These are phyloP conservation scores for Artemisia annua DNA, from an alignment of 129 eudicot species.

Conservation along the genomic window DNA sequence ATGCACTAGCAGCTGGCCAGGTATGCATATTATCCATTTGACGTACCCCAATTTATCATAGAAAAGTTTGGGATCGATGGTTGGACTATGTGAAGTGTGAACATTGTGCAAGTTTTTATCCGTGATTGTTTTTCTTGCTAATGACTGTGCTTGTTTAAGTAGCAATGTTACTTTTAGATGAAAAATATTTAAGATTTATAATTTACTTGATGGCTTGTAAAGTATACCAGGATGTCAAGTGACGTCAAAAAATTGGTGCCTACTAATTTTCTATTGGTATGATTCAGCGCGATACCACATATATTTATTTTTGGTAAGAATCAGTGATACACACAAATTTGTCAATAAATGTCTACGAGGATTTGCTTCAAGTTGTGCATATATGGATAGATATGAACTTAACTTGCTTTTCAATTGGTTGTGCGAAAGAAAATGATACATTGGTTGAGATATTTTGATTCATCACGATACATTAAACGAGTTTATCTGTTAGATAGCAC, in stretches of 20 bases:
- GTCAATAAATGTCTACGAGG: too few species aligned
- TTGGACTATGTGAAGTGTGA: too few species aligned
- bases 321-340: constrained; percentile 9
- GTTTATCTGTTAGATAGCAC: too few species aligned
- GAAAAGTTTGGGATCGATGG: too few species aligned
- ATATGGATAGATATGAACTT: constrained; percentile 1
- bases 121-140: too few species aligned
- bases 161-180: too few species aligned
- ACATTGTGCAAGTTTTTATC: too few species aligned
- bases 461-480: too few species aligned
- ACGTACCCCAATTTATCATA: too few species aligned
- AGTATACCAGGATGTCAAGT: constrained; percentile 13
- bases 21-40: constrained; percentile 35
- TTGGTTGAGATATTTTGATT: too few species aligned
- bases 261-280: background rate
- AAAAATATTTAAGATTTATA: too few species aligned
- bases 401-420: background rate
- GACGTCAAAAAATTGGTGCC: constrained; percentile 3
- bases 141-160: too few species aligned
- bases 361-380: constrained; percentile 6
- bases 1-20: constrained; percentile 65
- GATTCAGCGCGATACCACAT: background rate
- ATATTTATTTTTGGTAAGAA: background rate
- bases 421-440: background rate
- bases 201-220: background rate